A percentile compares a stretch with the other conserved stretches of the same genome.
Evolutionary conservation across 768 basidiomycete species (phyloP).

Genomic region (Tricholoma bakamatsutake): DNA sequence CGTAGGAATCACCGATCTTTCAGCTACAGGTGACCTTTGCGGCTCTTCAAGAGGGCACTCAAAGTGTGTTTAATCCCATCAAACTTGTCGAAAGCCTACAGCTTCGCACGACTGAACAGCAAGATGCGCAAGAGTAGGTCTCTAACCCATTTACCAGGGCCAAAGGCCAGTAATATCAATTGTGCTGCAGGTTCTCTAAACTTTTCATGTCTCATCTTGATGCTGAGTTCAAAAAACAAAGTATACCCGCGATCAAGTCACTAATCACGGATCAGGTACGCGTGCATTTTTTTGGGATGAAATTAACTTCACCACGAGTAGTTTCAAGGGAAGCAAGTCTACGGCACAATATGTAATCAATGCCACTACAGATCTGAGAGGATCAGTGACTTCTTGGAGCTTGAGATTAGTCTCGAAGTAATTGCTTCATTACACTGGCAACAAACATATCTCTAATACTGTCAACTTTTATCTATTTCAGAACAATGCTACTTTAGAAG

Average conservation of each 20-base stretch:
- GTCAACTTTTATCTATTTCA: conserved; percentile 20
- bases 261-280: conserved; percentile 70
- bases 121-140: conserved; percentile 92
- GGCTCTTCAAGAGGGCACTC: conserved; percentile 69
- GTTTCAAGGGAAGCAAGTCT: conserved; percentile 86
- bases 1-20: conserved; percentile 71
- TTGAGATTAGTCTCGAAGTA: conserved; percentile 86
- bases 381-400: conserved; percentile 71
- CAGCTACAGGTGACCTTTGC: conserved; percentile 80
- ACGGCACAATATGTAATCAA: conserved; percentile 69
- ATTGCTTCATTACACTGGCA: background rate
- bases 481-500: conserved; percentile 70
- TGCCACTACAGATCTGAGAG: conserved; percentile 70
- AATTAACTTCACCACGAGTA: conserved; percentile 24
- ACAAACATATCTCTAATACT: background rate
- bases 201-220: conserved; percentile 90
- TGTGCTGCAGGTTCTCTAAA: conserved; percentile 72
- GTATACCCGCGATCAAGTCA: conserved; percentile 50
- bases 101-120: conserved; percentile 80
- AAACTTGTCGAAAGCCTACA: conserved; percentile 83
- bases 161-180: background rate
- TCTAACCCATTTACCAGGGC: background rate
- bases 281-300: background rate
- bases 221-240: conserved; percentile 81
- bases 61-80: conserved; percentile 73